A percentile compares a stretch with the other conserved stretches of the same genome.
These are phyloP conservation scores for Terfezia claveryi DNA, from an alignment of 495 filamentous ascomycete genomes.

Conservation along the genomic window DNA sequence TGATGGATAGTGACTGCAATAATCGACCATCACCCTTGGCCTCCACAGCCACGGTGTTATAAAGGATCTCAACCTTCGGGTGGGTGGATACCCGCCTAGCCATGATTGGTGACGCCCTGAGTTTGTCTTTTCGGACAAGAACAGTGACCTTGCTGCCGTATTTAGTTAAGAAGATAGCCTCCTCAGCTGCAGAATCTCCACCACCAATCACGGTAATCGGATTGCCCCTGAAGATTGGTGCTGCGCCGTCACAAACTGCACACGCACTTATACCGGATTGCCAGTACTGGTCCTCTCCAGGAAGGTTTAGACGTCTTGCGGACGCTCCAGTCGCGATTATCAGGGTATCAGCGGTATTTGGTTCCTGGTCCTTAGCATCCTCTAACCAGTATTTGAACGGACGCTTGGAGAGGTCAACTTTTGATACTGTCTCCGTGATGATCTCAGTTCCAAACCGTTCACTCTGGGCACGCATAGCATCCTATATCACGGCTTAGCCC, in stretches of 20 bases:
- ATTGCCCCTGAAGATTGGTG: constrained; percentile 93
- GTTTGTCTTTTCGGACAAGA: constrained; percentile 62
- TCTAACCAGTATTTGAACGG: constrained; percentile 88
- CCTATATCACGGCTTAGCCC: constrained; percentile 22
- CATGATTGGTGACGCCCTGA: constrained; percentile 81
- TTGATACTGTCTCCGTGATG: constrained; percentile 73
- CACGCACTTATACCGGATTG: constrained; percentile 91
- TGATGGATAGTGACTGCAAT: constrained; percentile 67
- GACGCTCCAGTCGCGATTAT: constrained; percentile 95
- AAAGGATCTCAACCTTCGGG: constrained; percentile 73
- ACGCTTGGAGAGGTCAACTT: constrained; percentile 59
- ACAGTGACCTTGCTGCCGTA: constrained; percentile 90
- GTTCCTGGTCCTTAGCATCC: constrained; percentile 48
- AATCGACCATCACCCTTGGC: constrained; percentile 67
- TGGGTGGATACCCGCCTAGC: constrained; percentile 59
- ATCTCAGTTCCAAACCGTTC: constrained; percentile 80
- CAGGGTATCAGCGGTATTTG: constrained; percentile 64
- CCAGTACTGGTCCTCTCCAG: constrained; percentile 90
- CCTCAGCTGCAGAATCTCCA: constrained; percentile 91
- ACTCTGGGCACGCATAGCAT: constrained; percentile 79
- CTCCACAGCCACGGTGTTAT: constrained; percentile 59
- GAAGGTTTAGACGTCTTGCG: constrained; percentile 54
- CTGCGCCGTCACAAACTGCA: constrained; percentile 91
- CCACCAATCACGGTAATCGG: constrained; percentile 89
- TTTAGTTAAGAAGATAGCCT: constrained; percentile 93